Base-by-base conservation (phyloP, 768 basidiomycete species). In the Suillus subluteus region DNA sequence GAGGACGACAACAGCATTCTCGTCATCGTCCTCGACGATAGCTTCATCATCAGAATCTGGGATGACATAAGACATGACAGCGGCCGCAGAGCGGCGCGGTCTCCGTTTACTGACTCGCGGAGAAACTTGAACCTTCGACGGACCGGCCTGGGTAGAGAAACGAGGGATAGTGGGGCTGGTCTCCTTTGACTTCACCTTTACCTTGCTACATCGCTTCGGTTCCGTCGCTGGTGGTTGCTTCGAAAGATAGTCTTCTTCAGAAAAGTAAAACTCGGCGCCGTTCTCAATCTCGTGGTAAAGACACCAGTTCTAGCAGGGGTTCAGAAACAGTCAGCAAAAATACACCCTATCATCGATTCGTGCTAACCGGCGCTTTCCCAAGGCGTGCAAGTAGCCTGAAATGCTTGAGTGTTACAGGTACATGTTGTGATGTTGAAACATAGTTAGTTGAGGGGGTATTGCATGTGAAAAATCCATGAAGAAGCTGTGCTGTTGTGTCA, bases 381-480 rank as follows among this genome's bases (percentile, higher is more conserved):
- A 94, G 77, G 54, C 83, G 85, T 4, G 91, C 91, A 58, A 94
- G 82, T n/a, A 90, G 72, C 73, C 87, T 85, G 79, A 94, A 94
- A 71, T 92, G 91, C 71, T 91, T 88, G 62, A 94, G 78, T 6
- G 91, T 93, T 40, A 92, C 73, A 26, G 91, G 92, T 35, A 92
- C 89, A 54, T 81, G 85, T 8, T 69, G 66, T 35, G 69, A 66
- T 16, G 71, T 68, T 35, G 72, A 64, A 30, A 69, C 50, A 46
- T 73, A 71, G 58, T 68, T 70, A 38, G 69, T 67, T 23, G 67
- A 72, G n/a, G 74, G 68, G 6, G 73, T 73, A 50, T 59, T 70
- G 30, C 59, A 67, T 50, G 72, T 65, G 75, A 86, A 72, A 71
- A 84, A 86, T 40, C 80, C 71, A 67, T 86, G 80, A 43, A 88